These are phyloP conservation scores for Halophytophthora polymorphica DNA, from an alignment of 352 stramenopile species.

Conservation along the genomic window DNA sequence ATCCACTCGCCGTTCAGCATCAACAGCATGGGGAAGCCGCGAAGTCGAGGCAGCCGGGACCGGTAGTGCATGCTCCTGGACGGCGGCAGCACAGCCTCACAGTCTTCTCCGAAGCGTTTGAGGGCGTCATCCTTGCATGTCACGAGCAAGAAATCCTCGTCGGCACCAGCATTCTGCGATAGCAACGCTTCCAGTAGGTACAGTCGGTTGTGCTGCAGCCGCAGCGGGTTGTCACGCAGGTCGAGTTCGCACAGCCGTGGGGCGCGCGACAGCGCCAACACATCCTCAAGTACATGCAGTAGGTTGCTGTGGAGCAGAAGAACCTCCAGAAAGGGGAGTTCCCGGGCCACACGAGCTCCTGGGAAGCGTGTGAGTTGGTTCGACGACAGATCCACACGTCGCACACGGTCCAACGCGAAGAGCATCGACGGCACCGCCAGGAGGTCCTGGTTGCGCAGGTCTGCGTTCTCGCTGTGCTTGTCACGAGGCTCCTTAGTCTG, in stretches of 20 bases:
- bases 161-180: constrained; percentile 25
- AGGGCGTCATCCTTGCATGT: constrained; percentile 37
- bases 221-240: constrained; percentile 51
- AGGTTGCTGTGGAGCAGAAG: constrained; percentile 55
- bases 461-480: constrained; percentile 33
- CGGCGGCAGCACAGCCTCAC: background rate
- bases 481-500: constrained; percentile 5
- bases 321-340: constrained; percentile 46
- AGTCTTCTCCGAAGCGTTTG: constrained; percentile 14
- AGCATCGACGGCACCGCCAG: constrained; percentile 35
- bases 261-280: constrained; percentile 41
- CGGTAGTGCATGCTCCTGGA: constrained; percentile 30
- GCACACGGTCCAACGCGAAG: constrained; percentile 52
- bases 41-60: constrained; percentile 36
- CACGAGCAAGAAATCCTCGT: constrained; percentile 36
- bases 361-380: constrained; percentile 66
- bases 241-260: constrained; percentile 59
- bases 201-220: constrained; percentile 57
- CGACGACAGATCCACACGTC: constrained; percentile 50
- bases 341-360: constrained; percentile 32
- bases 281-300: constrained; percentile 60
- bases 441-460: constrained; percentile 34
- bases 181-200: constrained; percentile 65
- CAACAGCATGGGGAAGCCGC: constrained; percentile 65
- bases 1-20: constrained; percentile 63